These are phyloP conservation scores for Citrullus amarus DNA, from an alignment of 306 rosid genomes.

Conservation along the genomic window DNA sequence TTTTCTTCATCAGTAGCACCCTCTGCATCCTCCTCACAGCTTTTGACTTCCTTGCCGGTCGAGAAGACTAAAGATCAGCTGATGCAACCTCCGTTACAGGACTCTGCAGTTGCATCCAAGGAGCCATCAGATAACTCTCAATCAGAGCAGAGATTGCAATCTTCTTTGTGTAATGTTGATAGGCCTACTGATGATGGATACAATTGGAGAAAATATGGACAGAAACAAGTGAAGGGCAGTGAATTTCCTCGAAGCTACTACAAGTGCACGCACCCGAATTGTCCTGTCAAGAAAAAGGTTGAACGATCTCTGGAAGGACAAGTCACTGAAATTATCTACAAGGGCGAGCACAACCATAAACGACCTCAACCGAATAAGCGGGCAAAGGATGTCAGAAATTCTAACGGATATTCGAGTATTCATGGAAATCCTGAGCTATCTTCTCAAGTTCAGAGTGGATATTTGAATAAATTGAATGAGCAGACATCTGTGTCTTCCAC, in stretches of 20 bases:
- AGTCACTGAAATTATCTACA: constrained; percentile 58
- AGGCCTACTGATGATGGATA: constrained; percentile 65
- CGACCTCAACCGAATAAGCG: constrained; percentile 47
- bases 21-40: constrained; percentile 20
- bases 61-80: constrained; percentile 17
- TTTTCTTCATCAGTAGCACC: constrained; percentile 21
- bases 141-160: constrained; percentile 29
- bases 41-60: constrained; percentile 19
- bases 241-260: constrained; percentile 76
- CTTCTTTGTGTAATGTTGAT: constrained; percentile 33
- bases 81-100: constrained; percentile 12
- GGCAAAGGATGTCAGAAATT: constrained; percentile 24
- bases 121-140: constrained; percentile 32
- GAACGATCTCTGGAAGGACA: constrained; percentile 76
- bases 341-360: constrained; percentile 68
- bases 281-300: constrained; percentile 81
- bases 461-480: constrained; percentile 19
- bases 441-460: constrained; percentile 25
- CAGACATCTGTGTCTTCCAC: constrained; percentile 9
- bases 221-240: constrained; percentile 79
- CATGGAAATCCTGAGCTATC: constrained; percentile 20
- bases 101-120: constrained; percentile 7
- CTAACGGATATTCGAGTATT: constrained; percentile 24
- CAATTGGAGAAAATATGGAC: constrained; percentile 85
- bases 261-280: constrained; percentile 53